Evolutionary conservation across 2,329 filamentous ascomycete genomes (phyloP).

Genomic region (Thielaviopsis ethacetica): DNA sequence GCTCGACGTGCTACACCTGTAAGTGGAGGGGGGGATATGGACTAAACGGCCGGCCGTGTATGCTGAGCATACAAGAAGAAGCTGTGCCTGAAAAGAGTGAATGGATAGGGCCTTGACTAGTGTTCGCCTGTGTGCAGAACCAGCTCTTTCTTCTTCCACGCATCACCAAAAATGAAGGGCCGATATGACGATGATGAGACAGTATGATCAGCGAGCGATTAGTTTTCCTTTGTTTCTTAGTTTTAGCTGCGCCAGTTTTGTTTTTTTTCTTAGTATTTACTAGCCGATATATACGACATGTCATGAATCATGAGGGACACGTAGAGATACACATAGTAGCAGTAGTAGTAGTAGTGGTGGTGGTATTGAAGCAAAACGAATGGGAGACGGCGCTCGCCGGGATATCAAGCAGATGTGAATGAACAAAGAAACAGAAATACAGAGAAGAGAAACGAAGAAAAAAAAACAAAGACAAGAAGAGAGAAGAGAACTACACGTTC

Average conservation of each 20-base stretch:
- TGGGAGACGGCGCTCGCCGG: background rate
- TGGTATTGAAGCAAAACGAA: background rate
- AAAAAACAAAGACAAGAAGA: background rate
- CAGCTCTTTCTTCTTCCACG: too few species aligned
- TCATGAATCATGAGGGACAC: background rate
- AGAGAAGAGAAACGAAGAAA: background rate
- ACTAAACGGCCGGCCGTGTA: background rate
- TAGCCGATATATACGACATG: background rate
- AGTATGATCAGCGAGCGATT: background rate
- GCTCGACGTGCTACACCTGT: constrained; percentile 25
- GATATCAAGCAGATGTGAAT: background rate
- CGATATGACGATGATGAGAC: background rate
- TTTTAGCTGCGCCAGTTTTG: background rate
- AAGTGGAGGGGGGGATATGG: background rate
- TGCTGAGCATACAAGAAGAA: background rate
- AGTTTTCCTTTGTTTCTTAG: background rate
- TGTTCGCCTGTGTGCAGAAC: background rate
- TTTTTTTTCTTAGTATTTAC: background rate
- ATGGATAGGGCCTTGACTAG: background rate
- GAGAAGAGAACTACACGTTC: constrained; percentile 4
- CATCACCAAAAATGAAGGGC: background rate
- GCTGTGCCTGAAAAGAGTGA: background rate
- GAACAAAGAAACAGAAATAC: background rate
- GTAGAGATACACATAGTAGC: too few species aligned
- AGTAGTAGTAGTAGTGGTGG: too few species aligned